These are phyloP conservation scores for Middelhovenomyces tepae DNA, from an alignment of 805 yeast species.

Conservation along the genomic window DNA sequence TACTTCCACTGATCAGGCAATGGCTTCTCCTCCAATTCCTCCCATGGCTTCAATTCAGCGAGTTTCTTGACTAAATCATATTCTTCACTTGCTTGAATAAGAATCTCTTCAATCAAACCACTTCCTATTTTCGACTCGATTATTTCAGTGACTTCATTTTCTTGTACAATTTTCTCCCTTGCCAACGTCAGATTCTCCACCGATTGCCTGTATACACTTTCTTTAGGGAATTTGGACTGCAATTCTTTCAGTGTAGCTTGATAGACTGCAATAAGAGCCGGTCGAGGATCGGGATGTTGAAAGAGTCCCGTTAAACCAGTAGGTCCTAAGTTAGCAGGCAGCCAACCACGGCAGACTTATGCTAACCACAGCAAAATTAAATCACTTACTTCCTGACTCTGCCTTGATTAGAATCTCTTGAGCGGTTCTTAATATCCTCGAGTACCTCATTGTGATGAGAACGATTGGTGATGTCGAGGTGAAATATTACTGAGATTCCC, in stretches of 20 bases:
- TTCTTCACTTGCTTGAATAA: constrained; percentile 79
- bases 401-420: no score
- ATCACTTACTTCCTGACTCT: no score
- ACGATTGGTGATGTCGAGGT: no score
- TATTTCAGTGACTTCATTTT: constrained; percentile 48
- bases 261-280: constrained; percentile 63
- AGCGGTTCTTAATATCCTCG: no score
- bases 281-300: constrained; percentile 79
- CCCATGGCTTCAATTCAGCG: constrained; percentile 70
- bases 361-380: no score
- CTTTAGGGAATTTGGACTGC: constrained; percentile 53
- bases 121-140: constrained; percentile 71
- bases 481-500: no score
- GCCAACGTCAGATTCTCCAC: constrained; percentile 63
- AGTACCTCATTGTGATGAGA: no score
- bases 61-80: constrained; percentile 55
- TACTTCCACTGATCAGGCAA: constrained; percentile 77
- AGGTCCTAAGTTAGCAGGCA: no score
- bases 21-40: constrained; percentile 70
- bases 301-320: constrained; percentile 74
- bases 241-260: constrained; percentile 56
- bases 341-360: no score
- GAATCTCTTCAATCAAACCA: constrained; percentile 75
- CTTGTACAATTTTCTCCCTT: constrained; percentile 58
- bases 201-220: constrained; percentile 68